Percentiles rank a stretch among this genome's conserved stretches.
These are phyloP conservation scores for Barnettozyma wickerhamii DNA, from an alignment of 805 yeast species.

Conservation along the genomic window DNA sequence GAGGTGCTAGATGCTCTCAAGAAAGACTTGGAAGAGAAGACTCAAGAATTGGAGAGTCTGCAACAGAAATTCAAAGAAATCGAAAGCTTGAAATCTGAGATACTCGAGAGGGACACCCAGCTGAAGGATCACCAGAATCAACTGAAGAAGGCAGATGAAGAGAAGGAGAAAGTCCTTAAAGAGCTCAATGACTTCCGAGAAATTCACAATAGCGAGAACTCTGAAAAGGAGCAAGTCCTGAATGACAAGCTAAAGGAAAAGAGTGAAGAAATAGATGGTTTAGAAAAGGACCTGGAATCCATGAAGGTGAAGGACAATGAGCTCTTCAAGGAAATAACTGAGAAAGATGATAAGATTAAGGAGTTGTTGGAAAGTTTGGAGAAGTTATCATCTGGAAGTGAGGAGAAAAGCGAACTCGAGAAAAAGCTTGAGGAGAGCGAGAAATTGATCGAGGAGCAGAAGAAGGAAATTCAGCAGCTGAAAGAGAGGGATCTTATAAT, in stretches of 20 bases:
- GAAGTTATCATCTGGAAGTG: neutral
- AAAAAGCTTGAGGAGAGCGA: neutral
- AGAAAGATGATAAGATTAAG: neutral
- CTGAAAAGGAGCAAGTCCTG: neutral
- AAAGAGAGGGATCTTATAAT: neutral
- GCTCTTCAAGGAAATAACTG: neutral
- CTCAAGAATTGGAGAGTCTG: neutral
- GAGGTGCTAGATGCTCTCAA: neutral
- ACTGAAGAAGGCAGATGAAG: neutral
- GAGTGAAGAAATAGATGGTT: neutral
- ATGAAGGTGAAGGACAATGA: neutral
- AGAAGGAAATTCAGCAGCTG: neutral
- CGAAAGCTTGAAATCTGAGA: slow-evolving; percentile 2
- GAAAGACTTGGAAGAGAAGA: neutral
- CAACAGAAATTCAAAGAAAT: slow-evolving; percentile 1
- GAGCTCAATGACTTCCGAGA: too few species aligned
- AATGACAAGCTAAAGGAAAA: neutral
- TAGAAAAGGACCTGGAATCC: neutral
- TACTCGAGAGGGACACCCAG: neutral
- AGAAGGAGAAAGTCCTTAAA: neutral
- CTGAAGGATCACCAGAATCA: neutral
- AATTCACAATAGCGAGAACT: too few species aligned
- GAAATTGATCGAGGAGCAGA: neutral
- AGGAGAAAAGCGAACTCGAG: neutral
- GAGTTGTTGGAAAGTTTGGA: neutral